Percentiles rank a stretch among this genome's conserved stretches.
Evolutionary conservation across 78 protist species (phyloP).

Genomic region (Dictyostelium brefeldianum): DNA sequence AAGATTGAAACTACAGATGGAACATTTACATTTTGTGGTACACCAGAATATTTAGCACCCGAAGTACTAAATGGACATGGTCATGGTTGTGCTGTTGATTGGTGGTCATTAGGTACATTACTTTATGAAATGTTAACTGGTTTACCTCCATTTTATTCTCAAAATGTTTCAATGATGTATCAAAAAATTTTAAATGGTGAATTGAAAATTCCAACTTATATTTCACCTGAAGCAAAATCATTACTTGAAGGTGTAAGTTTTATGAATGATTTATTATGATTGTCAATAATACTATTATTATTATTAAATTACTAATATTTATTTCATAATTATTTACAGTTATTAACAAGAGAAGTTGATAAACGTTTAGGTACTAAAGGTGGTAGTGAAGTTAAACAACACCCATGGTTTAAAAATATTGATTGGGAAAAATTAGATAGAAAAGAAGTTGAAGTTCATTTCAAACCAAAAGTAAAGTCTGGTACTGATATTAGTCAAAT

Average conservation of each 20-base stretch:
- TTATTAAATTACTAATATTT: neutral
- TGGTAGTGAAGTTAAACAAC: conserved; percentile 80
- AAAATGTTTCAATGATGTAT: conserved; percentile 82
- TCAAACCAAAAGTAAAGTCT: conserved; percentile 85
- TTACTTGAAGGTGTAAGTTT: conserved; percentile 73
- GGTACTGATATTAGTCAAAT: conserved; percentile 77
- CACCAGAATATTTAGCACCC: conserved; percentile 98
- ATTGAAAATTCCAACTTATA: conserved; percentile 79
- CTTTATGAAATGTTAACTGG: conserved; percentile 96
- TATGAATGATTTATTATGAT: neutral
- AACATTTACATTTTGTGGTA: conserved; percentile 98
- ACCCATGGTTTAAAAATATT: conserved; percentile 83
- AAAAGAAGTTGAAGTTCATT: conserved; percentile 85
- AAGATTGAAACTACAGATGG: conserved; percentile 72
- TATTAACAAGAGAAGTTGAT: conserved; percentile 82
- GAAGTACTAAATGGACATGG: conserved; percentile 92
- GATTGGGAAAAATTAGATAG: conserved; percentile 86
- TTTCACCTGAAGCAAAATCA: conserved; percentile 78
- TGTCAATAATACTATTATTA: neutral
- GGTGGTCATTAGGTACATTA: conserved; percentile 97
- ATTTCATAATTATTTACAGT: neutral
- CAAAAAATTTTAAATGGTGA: conserved; percentile 89
- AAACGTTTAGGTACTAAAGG: conserved; percentile 74
- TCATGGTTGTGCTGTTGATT: conserved; percentile 95
- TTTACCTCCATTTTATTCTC: conserved; percentile 87